These are phyloP conservation scores for Dioszegia aurantiaca DNA, from an alignment of 768 basidiomycete species.

Conservation along the genomic window DNA sequence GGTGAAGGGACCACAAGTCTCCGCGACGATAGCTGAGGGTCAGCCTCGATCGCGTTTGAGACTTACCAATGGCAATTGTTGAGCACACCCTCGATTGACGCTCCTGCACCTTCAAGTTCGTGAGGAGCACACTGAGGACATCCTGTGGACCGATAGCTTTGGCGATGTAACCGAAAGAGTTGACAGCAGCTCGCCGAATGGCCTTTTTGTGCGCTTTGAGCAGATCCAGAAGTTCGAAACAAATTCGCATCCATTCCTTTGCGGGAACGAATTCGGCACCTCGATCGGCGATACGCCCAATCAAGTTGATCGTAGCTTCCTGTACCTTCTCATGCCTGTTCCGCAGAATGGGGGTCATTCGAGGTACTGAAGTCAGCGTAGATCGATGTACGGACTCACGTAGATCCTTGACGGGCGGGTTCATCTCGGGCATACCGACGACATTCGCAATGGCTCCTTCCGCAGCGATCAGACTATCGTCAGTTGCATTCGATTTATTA, in stretches of 20 bases:
- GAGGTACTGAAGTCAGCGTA: constrained; percentile 68
- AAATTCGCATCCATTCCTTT: constrained; percentile 99
- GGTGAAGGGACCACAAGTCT: constrained; percentile 66
- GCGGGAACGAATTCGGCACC: constrained; percentile 98
- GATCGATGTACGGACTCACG: constrained; percentile 60
- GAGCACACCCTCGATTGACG: constrained; percentile 98
- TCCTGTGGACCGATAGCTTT: constrained; percentile 99
- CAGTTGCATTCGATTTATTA: constrained; percentile 6
- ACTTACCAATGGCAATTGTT: constrained; percentile 84
- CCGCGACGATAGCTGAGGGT: constrained; percentile 58
- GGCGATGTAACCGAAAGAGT: constrained; percentile 98
- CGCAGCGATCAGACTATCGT: constrained; percentile 87
- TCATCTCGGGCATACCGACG: constrained; percentile 99
- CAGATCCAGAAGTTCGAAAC: constrained; percentile 93
- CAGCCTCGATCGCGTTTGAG: neutral
- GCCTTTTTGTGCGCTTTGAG: constrained; percentile 99
- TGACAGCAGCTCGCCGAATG: constrained; percentile 96
- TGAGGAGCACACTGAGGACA: constrained; percentile 88
- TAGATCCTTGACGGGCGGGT: constrained; percentile 97
- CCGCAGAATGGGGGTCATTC: constrained; percentile 99
- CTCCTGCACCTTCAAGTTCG: constrained; percentile 96
- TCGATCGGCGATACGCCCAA: constrained; percentile 97
- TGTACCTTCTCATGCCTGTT: constrained; percentile 99
- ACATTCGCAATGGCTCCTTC: constrained; percentile 99
- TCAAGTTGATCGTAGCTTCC: constrained; percentile 98